Evolutionary conservation across 2,329 filamentous ascomycete genomes (phyloP).

Genomic region (Mycosphaerelloides madeirae): DNA sequence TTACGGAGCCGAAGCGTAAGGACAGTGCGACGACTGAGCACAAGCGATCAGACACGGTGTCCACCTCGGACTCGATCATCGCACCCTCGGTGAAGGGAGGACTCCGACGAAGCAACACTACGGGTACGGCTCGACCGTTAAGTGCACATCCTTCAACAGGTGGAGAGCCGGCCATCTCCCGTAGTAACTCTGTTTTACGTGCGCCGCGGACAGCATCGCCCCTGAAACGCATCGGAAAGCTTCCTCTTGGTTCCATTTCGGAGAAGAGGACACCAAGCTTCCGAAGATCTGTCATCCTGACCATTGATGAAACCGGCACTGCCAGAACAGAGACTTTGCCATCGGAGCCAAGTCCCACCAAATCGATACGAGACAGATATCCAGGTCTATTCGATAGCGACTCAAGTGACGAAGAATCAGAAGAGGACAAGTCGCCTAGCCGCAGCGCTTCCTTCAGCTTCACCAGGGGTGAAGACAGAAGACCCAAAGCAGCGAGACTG

Average conservation of each 20-base stretch:
- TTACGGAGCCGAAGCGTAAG: conserved; percentile 19
- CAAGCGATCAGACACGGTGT: conserved; percentile 38
- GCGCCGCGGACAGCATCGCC: conserved; percentile 45
- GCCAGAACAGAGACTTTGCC: conserved; percentile 36
- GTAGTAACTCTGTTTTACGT: conserved; percentile 28
- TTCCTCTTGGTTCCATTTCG: conserved; percentile 43
- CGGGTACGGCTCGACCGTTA: conserved; percentile 29
- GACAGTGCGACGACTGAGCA: conserved; percentile 32
- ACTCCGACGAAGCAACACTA: conserved; percentile 46
- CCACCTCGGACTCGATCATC: conserved; percentile 33
- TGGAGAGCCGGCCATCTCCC: conserved; percentile 14
- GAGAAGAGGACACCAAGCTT: conserved; percentile 37
- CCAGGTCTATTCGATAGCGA: conserved; percentile 43
- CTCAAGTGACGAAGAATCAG: conserved; percentile 27
- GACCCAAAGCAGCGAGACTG: conserved; percentile 29
- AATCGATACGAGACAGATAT: conserved; percentile 38
- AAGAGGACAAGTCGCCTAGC: conserved; percentile 27
- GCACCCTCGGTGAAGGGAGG: conserved; percentile 23
- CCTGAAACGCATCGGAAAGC: conserved; percentile 41
- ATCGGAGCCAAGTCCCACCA: conserved; percentile 33
- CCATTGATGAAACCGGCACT: conserved; percentile 44
- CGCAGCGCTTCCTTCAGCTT: conserved; percentile 31
- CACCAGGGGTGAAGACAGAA: conserved; percentile 24
- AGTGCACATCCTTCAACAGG: conserved; percentile 27
- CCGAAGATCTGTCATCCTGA: conserved; percentile 41